Evolutionary conservation across 768 basidiomycete species (phyloP), one percentile per base, ranked within the genome.

Genomic region (Megacollybia marginata): DNA sequence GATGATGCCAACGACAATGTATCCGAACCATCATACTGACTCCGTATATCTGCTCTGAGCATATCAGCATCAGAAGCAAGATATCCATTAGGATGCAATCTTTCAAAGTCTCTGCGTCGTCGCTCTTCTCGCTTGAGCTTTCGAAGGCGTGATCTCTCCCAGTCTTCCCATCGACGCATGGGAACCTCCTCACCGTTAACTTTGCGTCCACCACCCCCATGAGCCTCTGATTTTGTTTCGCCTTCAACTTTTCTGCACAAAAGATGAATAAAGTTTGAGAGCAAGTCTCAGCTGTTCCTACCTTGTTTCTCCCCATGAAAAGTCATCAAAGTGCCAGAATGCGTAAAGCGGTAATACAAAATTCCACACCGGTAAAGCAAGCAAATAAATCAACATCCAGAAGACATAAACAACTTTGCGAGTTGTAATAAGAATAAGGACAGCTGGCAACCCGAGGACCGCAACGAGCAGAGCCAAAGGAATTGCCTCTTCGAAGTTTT

Each of bases 271-370:
- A 46, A 63, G 54, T 23, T 38, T 15, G 32, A 31, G 12, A 31
- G 23, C 31, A 42, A 23, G 16, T 43, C 13, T 45, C 42, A 18
- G 19, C 4, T 18, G 38, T 32, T 33, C 68, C 82, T 59, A 91
- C 91, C 94, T 83, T 16, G 96, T 99, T 69, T 97, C 92, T 59
- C 96, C 96, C 96, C 96, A 99, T 28, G 92, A 93, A 69, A 99
- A 98, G 68, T 99, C 96, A 55, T 98, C 95, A 65, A 99, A 97
- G 67, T 98, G 94, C 92, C 93, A 96, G 65, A 98, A 98, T 12
- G 94, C 88, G 67, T 99, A 99, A 9, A 96, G 72, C 10, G 95
- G 94, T 4, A 97, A 74, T 42, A 95, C 70, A 55, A 95, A 88
- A 65, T 97, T 97, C 96, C 96, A 99, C 31, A 99, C 76, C 0